These are phyloP conservation scores for Penicillium crystallinum DNA, from an alignment of 495 filamentous ascomycete species.

Conservation along the genomic window DNA sequence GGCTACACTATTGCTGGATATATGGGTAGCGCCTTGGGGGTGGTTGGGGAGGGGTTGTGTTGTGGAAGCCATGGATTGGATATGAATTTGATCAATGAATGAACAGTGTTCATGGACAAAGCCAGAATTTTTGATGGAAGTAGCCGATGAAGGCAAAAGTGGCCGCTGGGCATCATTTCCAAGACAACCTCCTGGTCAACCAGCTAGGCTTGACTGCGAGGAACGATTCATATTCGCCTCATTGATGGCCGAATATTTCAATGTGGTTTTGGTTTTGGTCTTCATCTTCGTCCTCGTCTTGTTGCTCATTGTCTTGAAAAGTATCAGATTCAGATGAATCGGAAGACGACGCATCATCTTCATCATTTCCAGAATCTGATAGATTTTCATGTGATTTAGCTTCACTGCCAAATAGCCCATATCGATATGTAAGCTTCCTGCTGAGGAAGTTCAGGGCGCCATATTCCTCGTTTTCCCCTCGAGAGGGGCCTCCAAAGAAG, in stretches of 20 bases:
- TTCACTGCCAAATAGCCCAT: slow-evolving; percentile 36
- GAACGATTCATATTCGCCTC: slow-evolving; percentile 6
- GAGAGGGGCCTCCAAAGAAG: slow-evolving; percentile 31
- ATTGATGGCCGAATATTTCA: slow-evolving; percentile 68
- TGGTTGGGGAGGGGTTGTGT: background rate
- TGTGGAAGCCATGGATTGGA: background rate
- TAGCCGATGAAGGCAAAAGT: background rate
- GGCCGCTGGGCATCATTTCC: background rate
- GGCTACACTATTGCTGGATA: background rate
- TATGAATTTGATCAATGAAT: no score
- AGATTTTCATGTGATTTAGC: slow-evolving; percentile 22
- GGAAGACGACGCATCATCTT: slow-evolving; percentile 25
- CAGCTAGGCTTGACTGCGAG: background rate
- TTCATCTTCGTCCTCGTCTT: slow-evolving; percentile 43
- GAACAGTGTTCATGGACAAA: background rate
- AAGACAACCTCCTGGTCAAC: background rate
- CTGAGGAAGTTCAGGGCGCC: slow-evolving; percentile 55
- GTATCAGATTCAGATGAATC: slow-evolving; percentile 10
- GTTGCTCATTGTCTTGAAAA: slow-evolving; percentile 39
- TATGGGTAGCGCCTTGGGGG: background rate
- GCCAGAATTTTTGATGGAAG: background rate
- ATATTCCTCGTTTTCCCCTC: slow-evolving; percentile 45
- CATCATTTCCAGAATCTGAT: slow-evolving; percentile 32
- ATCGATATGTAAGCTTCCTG: slow-evolving; percentile 42
- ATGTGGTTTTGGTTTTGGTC: slow-evolving; percentile 56